Evolutionary conservation across 176 grass and related monocot species (phyloP).

Genomic region (Luzula sylvatica): DNA sequence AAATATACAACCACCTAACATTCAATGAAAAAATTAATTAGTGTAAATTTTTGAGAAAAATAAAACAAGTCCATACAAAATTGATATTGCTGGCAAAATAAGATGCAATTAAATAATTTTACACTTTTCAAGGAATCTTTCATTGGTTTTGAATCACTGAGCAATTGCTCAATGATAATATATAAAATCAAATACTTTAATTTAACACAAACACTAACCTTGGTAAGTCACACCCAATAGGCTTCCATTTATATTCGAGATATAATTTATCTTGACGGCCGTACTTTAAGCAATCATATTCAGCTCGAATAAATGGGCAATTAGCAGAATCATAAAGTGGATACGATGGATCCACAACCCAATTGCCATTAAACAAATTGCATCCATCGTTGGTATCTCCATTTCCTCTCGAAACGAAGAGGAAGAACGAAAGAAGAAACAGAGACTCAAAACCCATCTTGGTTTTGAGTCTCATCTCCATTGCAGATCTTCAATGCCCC

Average conservation of each 20-base stretch:
- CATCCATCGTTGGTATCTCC: conserved; percentile 16
- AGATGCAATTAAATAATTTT: too few relatives aligned
- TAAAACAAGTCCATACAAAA: neutral
- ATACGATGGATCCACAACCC: conserved; percentile 68
- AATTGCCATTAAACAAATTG: conserved; percentile 43
- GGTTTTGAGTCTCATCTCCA: conserved; percentile 3
- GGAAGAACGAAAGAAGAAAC: conserved; percentile 11
- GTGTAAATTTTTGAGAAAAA: too few relatives aligned
- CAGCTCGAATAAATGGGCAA: conserved; percentile 71
- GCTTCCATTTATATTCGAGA: conserved; percentile 78
- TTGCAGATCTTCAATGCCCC: neutral
- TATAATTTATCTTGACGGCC: conserved; percentile 53
- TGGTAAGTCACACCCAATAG: conserved; percentile 40
- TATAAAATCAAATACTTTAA: neutral
- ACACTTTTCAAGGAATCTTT: too few relatives aligned
- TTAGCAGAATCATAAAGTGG: conserved; percentile 57
- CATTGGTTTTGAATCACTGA: too few relatives aligned
- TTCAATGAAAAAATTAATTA: too few relatives aligned
- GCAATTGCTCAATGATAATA: too few relatives aligned
- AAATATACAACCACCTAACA: too few relatives aligned
- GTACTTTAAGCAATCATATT: conserved; percentile 71
- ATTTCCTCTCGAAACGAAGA: neutral
- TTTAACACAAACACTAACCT: conserved; percentile 23
- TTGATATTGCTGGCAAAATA: neutral
- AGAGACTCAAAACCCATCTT: conserved; percentile 14